A percentile compares a stretch with the other conserved stretches of the same genome.
These are phyloP conservation scores for Lepidopterella palustris DNA, from an alignment of 495 filamentous ascomycete genomes.

Conservation along the genomic window DNA sequence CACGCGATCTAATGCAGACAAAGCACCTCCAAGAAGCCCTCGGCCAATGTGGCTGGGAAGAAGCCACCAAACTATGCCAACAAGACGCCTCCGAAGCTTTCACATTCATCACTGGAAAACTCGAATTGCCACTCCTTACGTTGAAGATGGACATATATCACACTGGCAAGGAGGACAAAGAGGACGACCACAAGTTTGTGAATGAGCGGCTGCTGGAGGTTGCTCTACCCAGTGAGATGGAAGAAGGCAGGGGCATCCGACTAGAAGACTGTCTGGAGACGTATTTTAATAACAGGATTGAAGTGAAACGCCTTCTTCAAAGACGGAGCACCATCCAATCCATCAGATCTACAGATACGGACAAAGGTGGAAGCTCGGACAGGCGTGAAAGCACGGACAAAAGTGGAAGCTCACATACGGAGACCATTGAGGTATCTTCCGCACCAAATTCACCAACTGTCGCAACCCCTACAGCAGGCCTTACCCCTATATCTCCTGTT, in stretches of 20 bases:
- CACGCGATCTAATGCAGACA: constrained; percentile 55
- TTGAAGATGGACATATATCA: constrained; percentile 95
- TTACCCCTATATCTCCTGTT: constrained; percentile 23
- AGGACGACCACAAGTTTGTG: constrained; percentile 88
- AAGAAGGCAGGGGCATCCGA: constrained; percentile 58
- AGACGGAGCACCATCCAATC: constrained; percentile 53
- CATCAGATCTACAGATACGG: constrained; percentile 42
- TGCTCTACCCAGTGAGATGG: constrained; percentile 60
- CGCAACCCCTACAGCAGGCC: constrained; percentile 33
- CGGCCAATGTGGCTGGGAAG: constrained; percentile 85
- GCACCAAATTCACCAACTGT: constrained; percentile 39
- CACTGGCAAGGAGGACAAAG: constrained; percentile 70
- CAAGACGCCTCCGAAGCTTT: constrained; percentile 96
- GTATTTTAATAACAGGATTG: constrained; percentile 92
- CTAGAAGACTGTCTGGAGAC: constrained; percentile 86
- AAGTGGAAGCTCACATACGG: constrained; percentile 46
- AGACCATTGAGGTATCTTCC: constrained; percentile 48
- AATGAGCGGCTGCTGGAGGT: constrained; percentile 90
- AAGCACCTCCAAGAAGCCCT: constrained; percentile 74
- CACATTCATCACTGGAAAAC: constrained; percentile 81
- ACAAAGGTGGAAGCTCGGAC: constrained; percentile 2
- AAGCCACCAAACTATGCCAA: constrained; percentile 66
- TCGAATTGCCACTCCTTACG: constrained; percentile 82
- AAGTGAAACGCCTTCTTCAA: constrained; percentile 75
- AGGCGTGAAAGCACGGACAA: constrained; percentile 44